Evolutionary conservation across 2,329 filamentous ascomycete species (phyloP).

Genomic region (Nannizziopsis barbatae): DNA sequence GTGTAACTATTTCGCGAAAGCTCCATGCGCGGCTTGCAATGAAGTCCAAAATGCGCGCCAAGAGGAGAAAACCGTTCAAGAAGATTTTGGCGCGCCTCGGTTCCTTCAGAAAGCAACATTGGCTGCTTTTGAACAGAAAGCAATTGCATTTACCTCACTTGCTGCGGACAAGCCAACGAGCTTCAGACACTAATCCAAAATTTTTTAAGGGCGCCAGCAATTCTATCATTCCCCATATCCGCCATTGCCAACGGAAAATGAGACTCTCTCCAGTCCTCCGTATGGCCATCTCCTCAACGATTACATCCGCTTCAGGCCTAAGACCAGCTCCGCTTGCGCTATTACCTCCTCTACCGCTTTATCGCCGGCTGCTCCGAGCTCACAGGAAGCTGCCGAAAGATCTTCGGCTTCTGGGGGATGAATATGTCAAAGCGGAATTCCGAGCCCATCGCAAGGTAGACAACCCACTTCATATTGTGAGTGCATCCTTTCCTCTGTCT

Average conservation of each 20-base stretch:
- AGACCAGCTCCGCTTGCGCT: conserved; percentile 51
- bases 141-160: too few species aligned
- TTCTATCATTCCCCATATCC: not conserved
- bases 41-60: too few species aligned
- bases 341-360: conserved; percentile 77
- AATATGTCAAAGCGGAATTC: conserved; percentile 90
- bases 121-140: too few species aligned
- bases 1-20: too few species aligned
- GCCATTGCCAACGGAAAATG: conserved; percentile 24
- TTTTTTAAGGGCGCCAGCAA: too few species aligned
- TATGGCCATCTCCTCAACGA: conserved; percentile 32
- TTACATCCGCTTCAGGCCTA: conserved; percentile 33
- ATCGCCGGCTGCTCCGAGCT: conserved; percentile 72
- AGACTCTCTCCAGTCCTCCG: conserved; percentile 27
- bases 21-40: too few species aligned
- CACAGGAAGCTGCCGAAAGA: conserved; percentile 70
- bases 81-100: too few species aligned
- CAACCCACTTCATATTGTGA: conserved; percentile 81
- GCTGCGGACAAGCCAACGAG: too few species aligned
- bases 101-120: too few species aligned
- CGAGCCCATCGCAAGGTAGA: conserved; percentile 71
- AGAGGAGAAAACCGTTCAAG: too few species aligned
- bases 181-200: too few species aligned
- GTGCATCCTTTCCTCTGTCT: conserved; percentile 20
- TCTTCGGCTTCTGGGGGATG: conserved; percentile 71